These are phyloP conservation scores for Phytomonas sp. DNA, from an alignment of 208 protist genomes.

Conservation along the genomic window DNA sequence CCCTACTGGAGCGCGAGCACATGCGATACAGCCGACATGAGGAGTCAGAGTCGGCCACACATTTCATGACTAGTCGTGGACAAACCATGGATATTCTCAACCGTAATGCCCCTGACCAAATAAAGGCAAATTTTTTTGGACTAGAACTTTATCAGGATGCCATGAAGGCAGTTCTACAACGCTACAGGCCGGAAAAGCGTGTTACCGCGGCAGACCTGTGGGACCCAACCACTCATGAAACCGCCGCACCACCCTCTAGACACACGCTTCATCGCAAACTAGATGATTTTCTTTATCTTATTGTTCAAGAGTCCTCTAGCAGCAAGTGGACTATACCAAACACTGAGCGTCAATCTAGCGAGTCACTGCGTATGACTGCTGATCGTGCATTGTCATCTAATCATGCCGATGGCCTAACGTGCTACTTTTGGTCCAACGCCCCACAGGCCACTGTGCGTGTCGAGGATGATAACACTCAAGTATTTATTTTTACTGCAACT, in stretches of 20 bases:
- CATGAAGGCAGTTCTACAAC: conserved; percentile 63
- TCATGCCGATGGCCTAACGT: conserved; percentile 46
- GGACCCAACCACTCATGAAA: conserved; percentile 19
- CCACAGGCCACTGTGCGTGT: conserved; percentile 54
- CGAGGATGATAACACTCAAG: conserved; percentile 23
- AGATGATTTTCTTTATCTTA: conserved; percentile 76
- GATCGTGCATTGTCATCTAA: conserved; percentile 49
- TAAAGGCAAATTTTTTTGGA: conserved; percentile 68
- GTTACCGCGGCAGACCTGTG: conserved; percentile 43
- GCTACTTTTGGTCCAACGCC: conserved; percentile 76
- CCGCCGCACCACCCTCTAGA: conserved; percentile 27
- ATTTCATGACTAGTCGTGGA: conserved; percentile 57
- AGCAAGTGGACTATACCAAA: conserved; percentile 71
- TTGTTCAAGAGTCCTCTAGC: conserved; percentile 36
- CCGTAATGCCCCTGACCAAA: conserved; percentile 56
- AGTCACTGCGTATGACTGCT: conserved; percentile 70
- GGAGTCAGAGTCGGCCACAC: conserved; percentile 47
- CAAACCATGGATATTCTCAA: conserved; percentile 61
- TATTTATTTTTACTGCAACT: conserved; percentile 66
- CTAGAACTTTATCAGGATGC: conserved; percentile 80
- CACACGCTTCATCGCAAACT: conserved; percentile 70
- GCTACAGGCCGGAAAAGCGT: conserved; percentile 55
- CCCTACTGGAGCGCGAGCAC: conserved; percentile 71
- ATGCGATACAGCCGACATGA: conserved; percentile 77
- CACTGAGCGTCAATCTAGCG: conserved; percentile 20